Conservation (phyloP, 1,139 yeast species). For the Ogataea hybrid region DNA sequence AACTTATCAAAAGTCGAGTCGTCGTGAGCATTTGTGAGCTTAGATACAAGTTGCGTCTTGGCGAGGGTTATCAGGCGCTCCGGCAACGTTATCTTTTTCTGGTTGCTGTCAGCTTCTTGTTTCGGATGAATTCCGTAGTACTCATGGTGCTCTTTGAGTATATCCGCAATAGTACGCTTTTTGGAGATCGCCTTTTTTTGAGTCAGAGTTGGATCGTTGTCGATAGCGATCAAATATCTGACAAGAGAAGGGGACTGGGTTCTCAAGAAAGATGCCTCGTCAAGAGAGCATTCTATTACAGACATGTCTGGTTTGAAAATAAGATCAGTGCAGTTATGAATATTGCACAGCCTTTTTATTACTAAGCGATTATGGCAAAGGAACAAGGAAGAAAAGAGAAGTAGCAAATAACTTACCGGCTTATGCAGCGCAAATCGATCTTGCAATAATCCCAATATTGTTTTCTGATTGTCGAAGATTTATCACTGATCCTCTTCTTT, state of each 20-base stretch:
- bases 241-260: constrained; percentile 3
- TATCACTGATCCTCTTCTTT: background rate
- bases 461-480: background rate
- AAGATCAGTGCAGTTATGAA: background rate
- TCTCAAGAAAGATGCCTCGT: background rate
- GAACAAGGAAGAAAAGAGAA: constrained; percentile 1
- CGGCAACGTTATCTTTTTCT: background rate
- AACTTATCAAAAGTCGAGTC: background rate
- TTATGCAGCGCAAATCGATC: constrained; percentile 2
- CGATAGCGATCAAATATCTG: constrained; percentile 3
- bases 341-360: constrained; percentile 5
- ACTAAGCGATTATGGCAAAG: background rate
- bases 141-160: constrained; percentile 14
- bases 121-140: constrained; percentile 17
- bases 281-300: constrained; percentile 2
- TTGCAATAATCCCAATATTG: background rate
- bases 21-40: background rate
- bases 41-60: constrained; percentile 7
- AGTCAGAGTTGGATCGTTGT: constrained; percentile 5
- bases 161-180: constrained; percentile 16
- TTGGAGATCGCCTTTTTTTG: constrained; percentile 8
- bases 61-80: constrained; percentile 1
- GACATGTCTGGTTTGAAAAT: background rate
- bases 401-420: constrained; percentile 8
- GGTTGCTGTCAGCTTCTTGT: background rate